Evolutionary conservation across 2,329 filamentous ascomycete genomes (phyloP), one percentile per base, ranked within the genome.

Genomic region (Kalmusia sp.): DNA sequence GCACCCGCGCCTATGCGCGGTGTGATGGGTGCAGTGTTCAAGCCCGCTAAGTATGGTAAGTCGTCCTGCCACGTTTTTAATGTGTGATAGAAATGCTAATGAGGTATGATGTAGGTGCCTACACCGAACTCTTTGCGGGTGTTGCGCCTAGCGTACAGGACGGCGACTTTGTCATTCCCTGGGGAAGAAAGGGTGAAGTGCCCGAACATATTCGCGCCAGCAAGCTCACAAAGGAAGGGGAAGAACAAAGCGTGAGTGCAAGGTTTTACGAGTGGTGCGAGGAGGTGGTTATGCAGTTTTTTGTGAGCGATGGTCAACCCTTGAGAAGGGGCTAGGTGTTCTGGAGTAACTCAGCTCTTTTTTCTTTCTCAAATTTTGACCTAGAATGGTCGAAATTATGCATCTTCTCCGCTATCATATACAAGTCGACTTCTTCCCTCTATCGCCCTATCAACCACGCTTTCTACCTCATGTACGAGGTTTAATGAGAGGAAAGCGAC

Each of bases 401-500:
- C n/a, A n/a, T n/a, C 17, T n/a, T 43, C 39, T 25, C 51, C 54
- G 24, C 67, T 68, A 41, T 70, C 63, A 41, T 61, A 74, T 0
- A 70, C 57, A 2, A 67, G 21, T 39, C 40, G 69, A 12, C 47
- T 55, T 44, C 71, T 58, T 2, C 61, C 64, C n/a, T 55, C 33
- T 58, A 71, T 67, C 6, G 58, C 66, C 25, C 51, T 49, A 44
- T 69, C 64, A 1, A 73, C 61, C 1, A 55, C 53, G 6, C 17
- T 40, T 19, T 43, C 51, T 14, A 81, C 65, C 8, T 57, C 61
- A 14, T 54, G 52, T 7, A 78, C 77, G 31, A 82, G 61, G 0
- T 70, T 68, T 6, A 49, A 61, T 3, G 76, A 77, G 46, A 82
- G 80, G 37, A 86, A 78, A 1, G 80, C 81, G 25, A 95, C 78